A percentile compares a stretch with the other conserved stretches of the same genome.
Conservation (phyloP, 139 green algal species). For the Chlamydomonas eustigma region DNA sequence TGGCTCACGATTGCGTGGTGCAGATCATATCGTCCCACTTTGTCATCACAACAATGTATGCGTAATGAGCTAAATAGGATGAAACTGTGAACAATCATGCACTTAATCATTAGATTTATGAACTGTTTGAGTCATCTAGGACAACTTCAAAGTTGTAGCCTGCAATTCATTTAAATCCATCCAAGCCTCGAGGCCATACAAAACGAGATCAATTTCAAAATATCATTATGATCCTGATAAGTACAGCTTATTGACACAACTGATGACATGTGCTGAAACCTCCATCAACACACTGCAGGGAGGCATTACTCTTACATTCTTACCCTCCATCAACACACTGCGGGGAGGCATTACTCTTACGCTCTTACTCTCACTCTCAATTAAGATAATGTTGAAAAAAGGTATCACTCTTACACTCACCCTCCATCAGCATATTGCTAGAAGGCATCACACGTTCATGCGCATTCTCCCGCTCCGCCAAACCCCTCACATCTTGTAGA, state of each 20-base stretch:
- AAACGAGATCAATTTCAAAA: no score
- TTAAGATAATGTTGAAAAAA: neutral
- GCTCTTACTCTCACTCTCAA: neutral
- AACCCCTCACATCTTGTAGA: neutral
- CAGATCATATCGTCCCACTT: slow-evolving; percentile 5
- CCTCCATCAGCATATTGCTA: neutral
- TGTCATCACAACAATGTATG: neutral
- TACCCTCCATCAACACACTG: no score
- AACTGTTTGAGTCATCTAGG: neutral
- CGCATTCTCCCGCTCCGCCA: neutral
- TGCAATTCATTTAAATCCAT: no score
- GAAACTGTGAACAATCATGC: no score
- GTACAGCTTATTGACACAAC: no score
- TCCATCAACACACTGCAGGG: no score
- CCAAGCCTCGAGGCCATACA: no score
- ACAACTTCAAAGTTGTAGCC: neutral
- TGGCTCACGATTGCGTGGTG: slow-evolving; percentile 2
- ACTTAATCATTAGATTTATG: no score
- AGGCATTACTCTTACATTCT: no score
- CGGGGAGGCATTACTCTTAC: neutral
- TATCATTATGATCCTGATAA: no score
- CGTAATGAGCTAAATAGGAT: no score
- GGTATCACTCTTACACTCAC: neutral
- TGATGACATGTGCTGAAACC: no score
- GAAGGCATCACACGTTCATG: slow-evolving; percentile 9